A percentile compares a stretch with the other conserved stretches of the same genome.
Evolutionary conservation across 1,139 yeast genomes (phyloP).

Genomic region (Blastobotrys indianensis): DNA sequence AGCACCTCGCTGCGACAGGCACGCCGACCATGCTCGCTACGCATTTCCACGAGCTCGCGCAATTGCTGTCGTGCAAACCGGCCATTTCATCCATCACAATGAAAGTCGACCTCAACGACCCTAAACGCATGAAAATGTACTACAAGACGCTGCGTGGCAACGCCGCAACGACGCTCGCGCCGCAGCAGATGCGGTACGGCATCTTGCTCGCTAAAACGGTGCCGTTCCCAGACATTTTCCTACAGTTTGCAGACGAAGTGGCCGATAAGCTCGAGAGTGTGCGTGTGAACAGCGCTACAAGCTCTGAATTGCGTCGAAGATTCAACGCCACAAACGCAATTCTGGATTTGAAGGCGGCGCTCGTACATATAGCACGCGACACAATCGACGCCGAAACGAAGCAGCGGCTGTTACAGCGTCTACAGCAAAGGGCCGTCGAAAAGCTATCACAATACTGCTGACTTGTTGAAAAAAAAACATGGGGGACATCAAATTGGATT

Average conservation of each 20-base stretch:
- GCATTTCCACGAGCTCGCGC: conserved; percentile 2
- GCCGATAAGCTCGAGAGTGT: neutral
- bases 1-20: neutral
- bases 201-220: conserved; percentile 1
- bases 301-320: too few relatives aligned
- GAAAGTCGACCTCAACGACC: neutral
- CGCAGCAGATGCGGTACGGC: conserved; percentile 1
- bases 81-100: neutral
- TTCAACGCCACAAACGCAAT: neutral
- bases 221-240: conserved; percentile 1
- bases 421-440: neutral
- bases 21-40: neutral
- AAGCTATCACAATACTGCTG: too few relatives aligned
- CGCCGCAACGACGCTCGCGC: neutral
- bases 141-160: conserved; percentile 1
- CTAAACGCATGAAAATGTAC: conserved; percentile 1
- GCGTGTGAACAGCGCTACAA: neutral
- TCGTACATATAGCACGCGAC: neutral
- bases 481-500: neutral
- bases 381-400: neutral
- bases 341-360: conserved; percentile 2
- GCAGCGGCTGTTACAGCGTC: neutral
- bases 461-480: too few relatives aligned
- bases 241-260: neutral
- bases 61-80: neutral